Conservation (phyloP, 2,329 filamentous ascomycete species). For the Blastomyces parvus region DNA sequence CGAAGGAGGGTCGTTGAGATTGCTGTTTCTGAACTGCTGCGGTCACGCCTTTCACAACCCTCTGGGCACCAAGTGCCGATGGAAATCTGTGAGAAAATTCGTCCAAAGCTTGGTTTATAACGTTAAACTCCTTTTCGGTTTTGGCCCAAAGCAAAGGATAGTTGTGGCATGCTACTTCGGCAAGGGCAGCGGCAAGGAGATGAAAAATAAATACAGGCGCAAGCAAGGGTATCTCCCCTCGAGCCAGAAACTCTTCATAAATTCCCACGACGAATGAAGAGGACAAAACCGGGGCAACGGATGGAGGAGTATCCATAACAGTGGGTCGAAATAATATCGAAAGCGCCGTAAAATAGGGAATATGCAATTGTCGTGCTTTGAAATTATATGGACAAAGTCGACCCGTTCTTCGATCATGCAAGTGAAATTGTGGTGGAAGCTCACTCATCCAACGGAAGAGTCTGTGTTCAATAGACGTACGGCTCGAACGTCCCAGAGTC, state of each 20-base stretch:
- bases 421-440: constrained; percentile 10
- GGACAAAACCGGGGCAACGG: constrained; percentile 13
- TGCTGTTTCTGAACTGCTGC: constrained; percentile 7
- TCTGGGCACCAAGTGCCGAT: constrained; percentile 15
- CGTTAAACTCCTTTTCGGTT: constrained; percentile 12
- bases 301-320: constrained; percentile 11
- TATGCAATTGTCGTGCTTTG: constrained; percentile 14
- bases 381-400: constrained; percentile 13
- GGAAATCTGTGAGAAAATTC: constrained; percentile 16
- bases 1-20: constrained; percentile 4
- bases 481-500: constrained; percentile 20
- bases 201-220: constrained; percentile 16
- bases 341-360: constrained; percentile 15
- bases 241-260: constrained; percentile 15
- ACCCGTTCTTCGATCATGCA: constrained; percentile 11
- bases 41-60: constrained; percentile 12
- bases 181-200: constrained; percentile 14
- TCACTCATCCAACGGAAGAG: constrained; percentile 27
- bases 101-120: constrained; percentile 12
- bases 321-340: constrained; percentile 15
- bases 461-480: constrained; percentile 24
- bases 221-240: constrained; percentile 14
- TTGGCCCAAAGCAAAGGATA: constrained; percentile 11
- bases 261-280: constrained; percentile 16
- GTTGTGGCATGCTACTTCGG: constrained; percentile 16